Evolutionary conservation across 371 early-diverging fungal genomes (phyloP).

Genomic region (Mortierella sp.): DNA sequence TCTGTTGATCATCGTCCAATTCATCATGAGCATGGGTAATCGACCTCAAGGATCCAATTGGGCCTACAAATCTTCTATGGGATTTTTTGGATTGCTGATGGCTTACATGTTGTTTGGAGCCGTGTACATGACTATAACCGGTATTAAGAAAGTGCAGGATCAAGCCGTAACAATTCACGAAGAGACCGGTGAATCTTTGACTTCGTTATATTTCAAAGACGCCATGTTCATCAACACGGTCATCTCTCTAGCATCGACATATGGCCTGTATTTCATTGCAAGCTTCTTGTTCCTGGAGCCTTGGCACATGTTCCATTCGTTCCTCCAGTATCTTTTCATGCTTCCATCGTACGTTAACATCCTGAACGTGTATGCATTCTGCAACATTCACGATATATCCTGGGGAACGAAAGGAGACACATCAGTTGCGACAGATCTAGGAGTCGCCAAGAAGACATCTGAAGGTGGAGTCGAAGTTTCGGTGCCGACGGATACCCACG

Average conservation of each 20-base stretch:
- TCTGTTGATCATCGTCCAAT: conserved; percentile 65
- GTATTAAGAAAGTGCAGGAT: neutral
- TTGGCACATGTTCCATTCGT: conserved; percentile 95
- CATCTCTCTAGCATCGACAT: conserved; percentile 85
- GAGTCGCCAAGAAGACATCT: conserved; percentile 40
- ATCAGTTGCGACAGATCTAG: conserved; percentile 34
- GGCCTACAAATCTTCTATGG: conserved; percentile 69
- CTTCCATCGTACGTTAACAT: conserved; percentile 89
- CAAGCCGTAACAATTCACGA: conserved; percentile 59
- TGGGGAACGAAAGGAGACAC: conserved; percentile 97
- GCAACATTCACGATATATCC: conserved; percentile 93
- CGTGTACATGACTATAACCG: neutral
- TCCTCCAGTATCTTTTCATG: conserved; percentile 89
- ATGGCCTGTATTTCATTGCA: conserved; percentile 84
- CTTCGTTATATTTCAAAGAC: conserved; percentile 29
- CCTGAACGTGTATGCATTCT: conserved; percentile 92
- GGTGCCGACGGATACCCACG: conserved; percentile 57
- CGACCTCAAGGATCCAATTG: conserved; percentile 76
- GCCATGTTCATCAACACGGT: conserved; percentile 85
- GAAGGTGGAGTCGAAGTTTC: conserved; percentile 58
- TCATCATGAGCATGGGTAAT: conserved; percentile 72
- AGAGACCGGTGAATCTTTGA: neutral
- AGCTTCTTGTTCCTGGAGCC: conserved; percentile 89
- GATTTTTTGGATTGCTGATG: conserved; percentile 85
- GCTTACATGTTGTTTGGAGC: conserved; percentile 77